These are phyloP conservation scores for Stenogyne calaminthoides DNA, from an alignment of 305 asterid genomes.

Conservation along the genomic window DNA sequence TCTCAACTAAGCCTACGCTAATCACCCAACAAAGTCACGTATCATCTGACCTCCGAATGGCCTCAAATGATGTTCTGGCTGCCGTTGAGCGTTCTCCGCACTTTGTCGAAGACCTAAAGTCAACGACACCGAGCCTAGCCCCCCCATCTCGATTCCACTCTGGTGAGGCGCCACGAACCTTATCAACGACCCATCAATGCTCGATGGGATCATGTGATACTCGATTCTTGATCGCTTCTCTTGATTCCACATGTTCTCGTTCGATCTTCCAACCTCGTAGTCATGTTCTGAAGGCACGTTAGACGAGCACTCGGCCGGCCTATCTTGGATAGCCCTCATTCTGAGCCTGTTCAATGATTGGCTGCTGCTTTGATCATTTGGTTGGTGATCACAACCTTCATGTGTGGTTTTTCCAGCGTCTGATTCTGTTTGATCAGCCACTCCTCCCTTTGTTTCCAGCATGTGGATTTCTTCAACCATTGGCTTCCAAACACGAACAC, in stretches of 20 bases:
- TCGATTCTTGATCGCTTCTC: conserved; percentile 60
- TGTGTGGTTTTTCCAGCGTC: conserved; percentile 24
- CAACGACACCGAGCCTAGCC: conserved; percentile 66
- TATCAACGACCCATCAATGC: conserved; percentile 48
- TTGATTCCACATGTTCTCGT: conserved; percentile 43
- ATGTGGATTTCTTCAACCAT: conserved; percentile 89
- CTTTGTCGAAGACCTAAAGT: conserved; percentile 74
- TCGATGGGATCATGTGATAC: conserved; percentile 38
- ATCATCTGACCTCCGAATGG: conserved; percentile 65
- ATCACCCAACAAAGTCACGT: conserved; percentile 62
- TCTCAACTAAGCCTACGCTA: conserved; percentile 9
- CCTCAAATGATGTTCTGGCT: conserved; percentile 39
- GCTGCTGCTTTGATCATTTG: conserved; percentile 7
- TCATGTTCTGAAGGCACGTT: conserved; percentile 17
- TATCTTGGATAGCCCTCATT: conserved; percentile 14
- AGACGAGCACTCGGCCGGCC: conserved; percentile 29
- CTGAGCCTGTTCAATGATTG: conserved; percentile 32
- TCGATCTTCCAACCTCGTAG: conserved; percentile 18
- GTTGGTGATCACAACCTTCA: conserved; percentile 2
- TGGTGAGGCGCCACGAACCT: conserved; percentile 45
- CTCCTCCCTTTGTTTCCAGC: conserved; percentile 62
- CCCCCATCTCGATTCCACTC: conserved; percentile 49
- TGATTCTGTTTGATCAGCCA: conserved; percentile 22
- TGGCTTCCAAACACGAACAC: conserved; percentile 90
- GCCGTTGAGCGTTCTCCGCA: conserved; percentile 49